Base-by-base conservation (phyloP, 1,284 basidiomycete species). In the Apiotrichum gamsii region DNA sequence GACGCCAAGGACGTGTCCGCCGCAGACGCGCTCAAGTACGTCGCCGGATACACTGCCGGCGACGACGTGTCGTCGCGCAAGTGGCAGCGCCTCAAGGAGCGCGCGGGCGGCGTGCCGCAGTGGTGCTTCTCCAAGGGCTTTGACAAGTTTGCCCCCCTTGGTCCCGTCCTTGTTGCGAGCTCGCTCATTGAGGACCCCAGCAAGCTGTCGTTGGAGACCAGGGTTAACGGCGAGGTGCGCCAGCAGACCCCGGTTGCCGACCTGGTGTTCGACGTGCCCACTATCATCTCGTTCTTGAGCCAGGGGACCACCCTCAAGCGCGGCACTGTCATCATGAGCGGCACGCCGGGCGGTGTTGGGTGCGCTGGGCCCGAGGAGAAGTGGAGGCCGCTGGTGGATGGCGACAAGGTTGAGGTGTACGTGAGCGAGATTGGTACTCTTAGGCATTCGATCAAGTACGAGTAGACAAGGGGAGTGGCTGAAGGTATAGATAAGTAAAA, bases 221-320 rank as follows among this genome's bases (percentile, higher is more conserved):
- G n/a, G 10, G 39, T 58, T 35, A 58, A 58, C 34, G 51, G 49
- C 20, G 51, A 58, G 29, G 1, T 43, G 6, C 32, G 56, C 16
- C 56, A 58, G 31, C 29, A 44, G 6, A 47, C 56, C 0, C 38
- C 48, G 4, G 28, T 51, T 19, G 24, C 39, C 5, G 56, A 58
- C 43, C 43, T 58, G 5, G 25, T 58, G 8, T 58, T 56, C 31
- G 46, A 51, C 24, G 54, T 56, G 8, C 15, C 32, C 18, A 52
- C 28, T 16, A 39, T 59, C 46, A 44, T 90, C 45, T 76, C 85
- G 0, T 85, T 82, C 74, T 78, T 90, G 20, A 88, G 85, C 0
- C 83, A 87, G 61, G 87, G 83, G 2, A 88, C 87, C 3, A 91
- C 89, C 0, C 80, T 94, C 19, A 79, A 81, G 54, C 80, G 85